Evolutionary conservation across 2,329 filamentous ascomycete species (phyloP), one percentile per base, ranked within the genome.

Genomic region (Knufia petricola): DNA sequence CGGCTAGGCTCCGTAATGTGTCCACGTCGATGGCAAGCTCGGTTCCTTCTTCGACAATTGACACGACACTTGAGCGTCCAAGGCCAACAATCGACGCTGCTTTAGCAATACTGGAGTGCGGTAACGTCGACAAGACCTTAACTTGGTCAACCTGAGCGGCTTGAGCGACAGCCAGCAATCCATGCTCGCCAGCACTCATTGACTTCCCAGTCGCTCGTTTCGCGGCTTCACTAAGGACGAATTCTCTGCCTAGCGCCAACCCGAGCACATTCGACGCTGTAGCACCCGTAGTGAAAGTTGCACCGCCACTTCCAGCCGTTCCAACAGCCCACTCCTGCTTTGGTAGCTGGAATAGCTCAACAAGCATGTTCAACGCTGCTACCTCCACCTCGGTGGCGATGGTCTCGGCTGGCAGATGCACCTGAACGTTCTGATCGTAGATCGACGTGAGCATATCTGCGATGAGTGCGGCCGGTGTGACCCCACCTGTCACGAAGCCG

Each of bases 401-500:
- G 0, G 81, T 84, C 63, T 95, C 85, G 17, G 72, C 69, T 0
- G 87, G 82, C 1, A 95, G 71, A 63, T 95, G 88, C 1, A 94
- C 85, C 50, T 82, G 77, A 3, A 88, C 81, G 64, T 89, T 95
- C 63, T 94, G 87, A 62, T 95, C 89, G 52, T 83, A 77, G 7
- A 78, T 76, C 3, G 82, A 82, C 52, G 90, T 87, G n/a, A 95
- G 67, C 55, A 87, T 84, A 63, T 95, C 90, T 1, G 87, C 89
- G 47, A 86, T 77, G 57, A 84, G 76, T 26, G 88, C 88, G 20
- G 87, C 79, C 4, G 87, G 86, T 0, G 89, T 85, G 6, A 76
- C 73, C 12, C 87, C 85, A 38, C 90, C 90, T 0, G 83, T 94
- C 4, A 95, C 84, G 63, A 95, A 95, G 51, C 87, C 89, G 64